Base-by-base conservation (phyloP, 208 protist species). In the Wallacemonas collosoma region DNA sequence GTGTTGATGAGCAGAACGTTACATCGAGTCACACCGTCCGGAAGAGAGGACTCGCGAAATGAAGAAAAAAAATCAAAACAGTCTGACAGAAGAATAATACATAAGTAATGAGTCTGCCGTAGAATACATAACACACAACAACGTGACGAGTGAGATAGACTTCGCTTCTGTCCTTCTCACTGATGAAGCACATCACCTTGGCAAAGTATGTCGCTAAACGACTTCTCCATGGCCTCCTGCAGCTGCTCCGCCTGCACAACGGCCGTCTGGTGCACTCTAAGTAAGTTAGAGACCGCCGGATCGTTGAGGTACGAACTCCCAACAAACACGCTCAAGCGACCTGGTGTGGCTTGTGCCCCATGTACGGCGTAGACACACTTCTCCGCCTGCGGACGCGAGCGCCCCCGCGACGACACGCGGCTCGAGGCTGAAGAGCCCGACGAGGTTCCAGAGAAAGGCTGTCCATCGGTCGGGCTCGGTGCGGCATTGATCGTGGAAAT, bases 231-330 rank as follows among this genome's bases (percentile, higher is more conserved):
- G 9, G 71, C 71, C 8, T 44, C 35, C 50, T 75, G 35, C 3
- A 75, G 71, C 48, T 47, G 9, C 55, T 67, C 50, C 45, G 63
- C 60, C 45, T 75, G 60, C 40, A 11, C 7, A 2, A 68, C 57
- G 40, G 71, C 71, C 6, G n/a, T 14, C 36, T 66, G 40, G 35
- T 75, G 71, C 47, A 1, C 38, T 11, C 1, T 5, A 36, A 75
- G 71, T 17, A 75, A 61, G 1, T 56, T 48, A 1, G n/a, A 5
- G 9, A 68, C 41, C 9, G 8, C n/a, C 5, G 55, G 36, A n/a
- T 72, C 41, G 12, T 6, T 39, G 38, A 12, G 6, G 51, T 71
- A 69, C 47, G 64, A 44, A 50, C 14, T n/a, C 5, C 50, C 44
- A 6, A 53, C 61, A 53, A 47, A 47, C 7, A 14, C 11, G 12